Evolutionary conservation across 768 basidiomycete genomes (phyloP), one percentile per base, ranked within the genome.

Genomic region (Amanita thiersii): DNA sequence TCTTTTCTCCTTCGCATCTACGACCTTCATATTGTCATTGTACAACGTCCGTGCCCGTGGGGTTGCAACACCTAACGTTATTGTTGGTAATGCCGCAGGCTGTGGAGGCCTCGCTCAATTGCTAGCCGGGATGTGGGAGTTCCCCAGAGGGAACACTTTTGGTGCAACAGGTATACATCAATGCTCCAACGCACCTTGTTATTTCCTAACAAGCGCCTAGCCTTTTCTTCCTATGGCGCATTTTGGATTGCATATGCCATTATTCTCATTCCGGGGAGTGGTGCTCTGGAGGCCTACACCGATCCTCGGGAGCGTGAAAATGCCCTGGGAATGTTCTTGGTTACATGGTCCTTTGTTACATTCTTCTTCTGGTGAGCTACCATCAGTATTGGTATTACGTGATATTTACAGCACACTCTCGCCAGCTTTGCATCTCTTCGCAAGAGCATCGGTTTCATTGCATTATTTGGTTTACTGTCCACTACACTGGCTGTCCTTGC

Each of bases 121-220:
- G 37, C 57, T 84, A 25, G 82, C 81, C 11, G 84, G 83, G 42
- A 81, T 83, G 75, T 81, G 79, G 79, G 73, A 73, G 58, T 73
- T 72, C 52, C 64, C 69, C 4, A 56, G 63, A 11, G 74, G 72
- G 0, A 79, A 79, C 46, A 60, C 58, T 0, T 79, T 79, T 46
- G 77, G 75, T 42, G 77, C 76, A 3, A 77, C 75, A 11, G 75
- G 75, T 75, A 26, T 48, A 72, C 62, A 9, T 14, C 29, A 19
- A 5, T 15, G 9, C 14, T 30, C 19, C 21, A 9, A 25, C 25
- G 17, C 28, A 26, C 14, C 10, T 12, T 38, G n/a, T 10, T 32
- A 17, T 48, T 36, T 21, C 5, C 38, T 21, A 14, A 32, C 49
- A 32, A 29, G 36, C 4, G 9, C 21, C 11, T 44, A 77, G 81